phyloP scores from a whole-genome alignment of 176 grass and related monocot species.

The Themeda triandra region DNA sequence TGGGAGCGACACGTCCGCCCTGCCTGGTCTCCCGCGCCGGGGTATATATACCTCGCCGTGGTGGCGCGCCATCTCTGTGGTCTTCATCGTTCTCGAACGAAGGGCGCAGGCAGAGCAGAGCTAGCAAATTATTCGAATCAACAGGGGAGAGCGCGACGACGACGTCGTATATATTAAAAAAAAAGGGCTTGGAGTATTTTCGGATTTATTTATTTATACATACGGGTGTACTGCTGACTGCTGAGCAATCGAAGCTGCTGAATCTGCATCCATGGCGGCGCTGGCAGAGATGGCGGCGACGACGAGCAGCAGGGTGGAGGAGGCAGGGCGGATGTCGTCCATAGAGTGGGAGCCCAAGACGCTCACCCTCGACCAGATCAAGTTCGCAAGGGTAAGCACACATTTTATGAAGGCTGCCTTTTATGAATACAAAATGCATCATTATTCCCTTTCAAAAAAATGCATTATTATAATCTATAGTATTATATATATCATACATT shows the following conservation, averaged over 20 bases:
- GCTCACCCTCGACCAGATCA: constrained; percentile 50
- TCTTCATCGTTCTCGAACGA: too few species aligned
- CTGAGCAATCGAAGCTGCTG: background rate
- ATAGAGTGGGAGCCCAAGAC: constrained; percentile 72
- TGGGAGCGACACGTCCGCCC: background rate
- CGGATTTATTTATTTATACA: too few species aligned
- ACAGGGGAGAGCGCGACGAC: too few species aligned
- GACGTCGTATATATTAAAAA: too few species aligned
- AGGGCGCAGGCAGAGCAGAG: too few species aligned
- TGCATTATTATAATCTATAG: too few species aligned
- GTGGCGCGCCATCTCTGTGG: too few species aligned
- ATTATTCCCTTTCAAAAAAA: rapidly evolving
- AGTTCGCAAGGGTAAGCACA: constrained; percentile 52
- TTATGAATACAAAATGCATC: too few species aligned
- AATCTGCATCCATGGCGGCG: background rate
- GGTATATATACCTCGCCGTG: background rate
- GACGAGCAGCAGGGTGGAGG: background rate
- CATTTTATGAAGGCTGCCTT: too few species aligned
- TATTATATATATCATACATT: too few species aligned
- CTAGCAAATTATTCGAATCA: too few species aligned
- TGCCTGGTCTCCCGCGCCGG: background rate
- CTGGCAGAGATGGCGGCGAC: background rate
- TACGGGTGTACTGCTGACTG: too few species aligned
- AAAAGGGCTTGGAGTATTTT: background rate
- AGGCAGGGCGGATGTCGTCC: background rate